phyloP scores from a whole-genome alignment of 2,329 filamentous ascomycete genomes.

The Fusarium continuum region DNA sequence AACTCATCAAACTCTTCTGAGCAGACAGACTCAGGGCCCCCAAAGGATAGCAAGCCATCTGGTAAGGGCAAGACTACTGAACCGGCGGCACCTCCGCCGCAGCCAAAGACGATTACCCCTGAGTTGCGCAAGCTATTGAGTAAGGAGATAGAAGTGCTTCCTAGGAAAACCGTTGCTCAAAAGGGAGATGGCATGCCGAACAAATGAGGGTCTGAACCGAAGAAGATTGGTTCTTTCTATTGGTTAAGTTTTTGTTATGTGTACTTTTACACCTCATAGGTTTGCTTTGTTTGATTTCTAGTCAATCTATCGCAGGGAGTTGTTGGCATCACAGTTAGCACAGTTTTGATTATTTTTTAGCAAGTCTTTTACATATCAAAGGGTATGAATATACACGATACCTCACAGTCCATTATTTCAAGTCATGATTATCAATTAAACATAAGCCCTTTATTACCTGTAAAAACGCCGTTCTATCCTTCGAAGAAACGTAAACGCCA shows the following conservation, averaged over 20 bases:
- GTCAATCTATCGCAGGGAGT: slow-evolving; percentile 27
- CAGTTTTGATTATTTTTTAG: not conserved
- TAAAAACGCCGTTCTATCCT: slow-evolving; percentile 41
- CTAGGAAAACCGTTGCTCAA: slow-evolving; percentile 49
- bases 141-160: slow-evolving; percentile 56
- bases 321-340: slow-evolving; percentile 1
- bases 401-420: not conserved
- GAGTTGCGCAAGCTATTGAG: slow-evolving; percentile 65
- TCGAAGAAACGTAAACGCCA: slow-evolving; percentile 21
- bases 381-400: slow-evolving; percentile 7
- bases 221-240: not conserved
- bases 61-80: slow-evolving; percentile 53
- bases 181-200: slow-evolving; percentile 50
- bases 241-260: not conserved
- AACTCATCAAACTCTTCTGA: slow-evolving; percentile 29
- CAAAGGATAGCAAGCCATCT: slow-evolving; percentile 26
- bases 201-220: slow-evolving; percentile 28
- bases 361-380: not conserved
- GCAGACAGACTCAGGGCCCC: slow-evolving; percentile 8
- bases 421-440: slow-evolving; percentile 4
- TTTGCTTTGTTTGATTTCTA: not conserved
- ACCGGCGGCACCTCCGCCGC: slow-evolving; percentile 43
- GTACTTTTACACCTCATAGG: slow-evolving; percentile 23
- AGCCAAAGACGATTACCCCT: slow-evolving; percentile 63
- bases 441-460: slow-evolving; percentile 25